phyloP scores from a whole-genome alignment of 1,284 basidiomycete genomes.

The Naganishia cerealis region DNA sequence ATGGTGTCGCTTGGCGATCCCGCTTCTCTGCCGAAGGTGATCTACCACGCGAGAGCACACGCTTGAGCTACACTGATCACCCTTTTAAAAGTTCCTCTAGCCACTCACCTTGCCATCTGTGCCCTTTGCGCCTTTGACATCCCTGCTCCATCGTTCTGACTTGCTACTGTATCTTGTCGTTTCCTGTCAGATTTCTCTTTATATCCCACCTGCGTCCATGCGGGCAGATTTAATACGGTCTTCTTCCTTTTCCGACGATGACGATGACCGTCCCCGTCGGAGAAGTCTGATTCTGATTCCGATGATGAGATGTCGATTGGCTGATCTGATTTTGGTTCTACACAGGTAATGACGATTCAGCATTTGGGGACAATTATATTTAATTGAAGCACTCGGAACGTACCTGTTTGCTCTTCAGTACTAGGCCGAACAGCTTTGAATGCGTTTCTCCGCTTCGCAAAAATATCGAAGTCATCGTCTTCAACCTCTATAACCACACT shows the following conservation, averaged over 20 bases:
- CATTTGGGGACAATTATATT: background rate
- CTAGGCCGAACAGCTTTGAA: background rate
- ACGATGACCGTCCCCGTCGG: constrained; percentile 6
- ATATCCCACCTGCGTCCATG: constrained; percentile 1
- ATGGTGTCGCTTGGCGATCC: constrained; percentile 1
- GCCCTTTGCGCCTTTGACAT: background rate
- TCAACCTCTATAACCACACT: background rate
- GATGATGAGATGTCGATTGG: background rate
- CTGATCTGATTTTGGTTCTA: background rate
- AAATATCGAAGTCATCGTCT: constrained; percentile 20
- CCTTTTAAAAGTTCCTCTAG: background rate
- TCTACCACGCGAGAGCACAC: background rate
- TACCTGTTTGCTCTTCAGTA: constrained; percentile 4
- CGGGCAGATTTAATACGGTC: background rate
- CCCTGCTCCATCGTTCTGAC: background rate
- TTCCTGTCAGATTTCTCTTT: background rate
- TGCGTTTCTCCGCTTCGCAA: constrained; percentile 11
- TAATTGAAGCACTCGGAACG: background rate
- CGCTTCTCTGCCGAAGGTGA: background rate
- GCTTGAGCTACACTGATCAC: background rate
- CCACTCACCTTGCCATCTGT: constrained; percentile 1
- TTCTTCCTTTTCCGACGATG: constrained; percentile 12
- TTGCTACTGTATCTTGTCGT: background rate
- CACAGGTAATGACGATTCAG: background rate
- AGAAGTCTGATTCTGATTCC: constrained; percentile 11